A percentile compares a stretch with the other conserved stretches of the same genome.
Conservation (phyloP, 345 rosid species). For the Pelargonium nanum region DNA sequence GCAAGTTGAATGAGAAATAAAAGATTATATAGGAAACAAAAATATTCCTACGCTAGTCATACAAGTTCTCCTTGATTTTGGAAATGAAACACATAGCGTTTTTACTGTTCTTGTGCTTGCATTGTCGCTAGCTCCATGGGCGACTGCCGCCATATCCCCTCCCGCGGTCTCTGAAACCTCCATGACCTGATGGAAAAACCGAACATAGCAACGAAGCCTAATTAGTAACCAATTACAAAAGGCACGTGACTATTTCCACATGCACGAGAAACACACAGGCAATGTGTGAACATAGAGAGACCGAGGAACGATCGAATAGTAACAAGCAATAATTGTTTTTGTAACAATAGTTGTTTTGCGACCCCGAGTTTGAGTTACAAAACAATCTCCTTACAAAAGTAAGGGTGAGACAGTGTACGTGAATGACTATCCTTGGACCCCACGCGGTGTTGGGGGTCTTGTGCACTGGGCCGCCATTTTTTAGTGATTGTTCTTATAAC, state of each 20-base stretch:
- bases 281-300: no score
- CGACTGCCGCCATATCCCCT: conserved; percentile 37
- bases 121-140: conserved; percentile 29
- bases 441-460: no score
- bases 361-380: no score
- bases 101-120: no score
- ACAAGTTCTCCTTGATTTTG: background rate
- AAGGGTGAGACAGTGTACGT: no score
- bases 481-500: no score
- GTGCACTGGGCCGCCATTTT: no score
- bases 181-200: conserved; percentile 15
- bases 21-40: background rate
- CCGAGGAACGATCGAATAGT: no score
- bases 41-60: background rate
- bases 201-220: background rate
- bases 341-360: no score
- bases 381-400: no score
- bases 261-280: background rate
- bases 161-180: conserved; percentile 42
- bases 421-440: no score
- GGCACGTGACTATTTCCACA: background rate
- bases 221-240: background rate
- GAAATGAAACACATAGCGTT: background rate
- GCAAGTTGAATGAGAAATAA: background rate
- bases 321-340: no score